Conservation (phyloP, 768 basidiomycete genomes). For the Gloeopeniophorella convolvens region DNA sequence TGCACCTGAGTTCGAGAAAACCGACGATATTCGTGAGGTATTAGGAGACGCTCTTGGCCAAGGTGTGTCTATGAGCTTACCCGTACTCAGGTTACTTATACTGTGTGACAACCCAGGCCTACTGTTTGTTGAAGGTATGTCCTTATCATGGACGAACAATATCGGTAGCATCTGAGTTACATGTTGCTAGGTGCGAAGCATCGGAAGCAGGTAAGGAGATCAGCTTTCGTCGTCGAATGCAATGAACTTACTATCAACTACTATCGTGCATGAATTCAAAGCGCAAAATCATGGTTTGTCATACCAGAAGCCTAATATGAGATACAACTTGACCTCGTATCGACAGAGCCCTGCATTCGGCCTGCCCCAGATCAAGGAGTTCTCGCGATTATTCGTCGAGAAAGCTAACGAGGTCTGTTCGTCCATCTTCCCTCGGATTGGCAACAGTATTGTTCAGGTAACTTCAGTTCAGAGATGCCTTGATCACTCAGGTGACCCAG, state of each 20-base stretch:
- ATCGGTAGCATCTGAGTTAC: background rate
- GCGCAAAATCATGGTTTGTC: conserved; percentile 15
- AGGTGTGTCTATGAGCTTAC: conserved; percentile 4
- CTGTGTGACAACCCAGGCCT: background rate
- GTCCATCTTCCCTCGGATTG: background rate
- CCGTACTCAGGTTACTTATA: background rate
- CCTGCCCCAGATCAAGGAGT: conserved; percentile 8
- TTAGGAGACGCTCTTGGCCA: conserved; percentile 2
- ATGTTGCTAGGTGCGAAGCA: conserved; percentile 4
- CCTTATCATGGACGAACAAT: background rate
- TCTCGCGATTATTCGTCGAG: conserved; percentile 11
- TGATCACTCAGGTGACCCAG: background rate
- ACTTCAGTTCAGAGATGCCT: conserved; percentile 6
- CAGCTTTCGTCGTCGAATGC: background rate
- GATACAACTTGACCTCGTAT: background rate
- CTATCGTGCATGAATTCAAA: no score
- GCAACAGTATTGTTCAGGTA: background rate
- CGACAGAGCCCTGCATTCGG: conserved; percentile 16
- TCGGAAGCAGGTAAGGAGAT: conserved; percentile 8
- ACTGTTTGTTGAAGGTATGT: conserved; percentile 11
- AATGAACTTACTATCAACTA: no score
- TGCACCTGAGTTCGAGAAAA: conserved; percentile 14
- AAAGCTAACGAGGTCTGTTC: conserved; percentile 15
- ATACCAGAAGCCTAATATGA: no score
- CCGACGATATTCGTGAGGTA: background rate